A percentile compares a stretch with the other conserved stretches of the same genome.
Evolutionary conservation across 441 rosid species (phyloP).

Genomic region (Raphanus hybrid): DNA sequence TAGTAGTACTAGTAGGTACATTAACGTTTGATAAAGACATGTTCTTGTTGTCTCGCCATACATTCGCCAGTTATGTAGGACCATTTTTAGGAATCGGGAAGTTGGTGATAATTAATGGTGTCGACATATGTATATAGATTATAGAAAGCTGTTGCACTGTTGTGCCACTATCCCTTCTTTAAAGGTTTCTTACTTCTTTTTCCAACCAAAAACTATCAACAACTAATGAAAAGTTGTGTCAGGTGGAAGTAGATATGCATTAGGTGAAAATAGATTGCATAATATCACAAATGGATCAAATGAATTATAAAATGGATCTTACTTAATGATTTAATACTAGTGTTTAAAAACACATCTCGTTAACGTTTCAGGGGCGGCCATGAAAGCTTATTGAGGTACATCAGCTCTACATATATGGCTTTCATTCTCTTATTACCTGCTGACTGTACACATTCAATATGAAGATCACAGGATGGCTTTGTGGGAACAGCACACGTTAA

Average conservation of each 20-base stretch:
- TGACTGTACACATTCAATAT: conserved; percentile 54
- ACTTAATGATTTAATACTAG: not conserved
- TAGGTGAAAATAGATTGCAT: not conserved
- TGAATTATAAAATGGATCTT: not conserved
- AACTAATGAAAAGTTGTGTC: not conserved
- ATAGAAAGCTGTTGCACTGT: not conserved
- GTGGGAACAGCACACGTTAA: conserved; percentile 5
- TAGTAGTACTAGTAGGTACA: not conserved
- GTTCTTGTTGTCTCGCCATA: conserved; percentile 1
- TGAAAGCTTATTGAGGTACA: conserved; percentile 98
- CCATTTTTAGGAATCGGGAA: conserved; percentile 17
- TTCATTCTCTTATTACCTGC: conserved; percentile 99
- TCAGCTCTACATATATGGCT: conserved; percentile 85
- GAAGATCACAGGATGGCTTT: conserved; percentile 24
- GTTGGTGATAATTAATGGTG: not conserved
- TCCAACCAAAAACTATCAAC: not conserved
- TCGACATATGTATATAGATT: not conserved
- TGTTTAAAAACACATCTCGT: conserved; percentile 61
- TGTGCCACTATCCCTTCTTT: not conserved
- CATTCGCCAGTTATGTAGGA: conserved; percentile 16
- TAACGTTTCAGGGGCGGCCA: conserved; percentile 92
- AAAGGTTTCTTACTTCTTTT: not conserved
- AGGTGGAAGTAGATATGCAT: not conserved
- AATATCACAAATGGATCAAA: not conserved
- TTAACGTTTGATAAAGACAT: conserved; percentile 20